Evolutionary conservation across 2,329 filamentous ascomycete genomes (phyloP).

Genomic region (Ascochyta fabae): DNA sequence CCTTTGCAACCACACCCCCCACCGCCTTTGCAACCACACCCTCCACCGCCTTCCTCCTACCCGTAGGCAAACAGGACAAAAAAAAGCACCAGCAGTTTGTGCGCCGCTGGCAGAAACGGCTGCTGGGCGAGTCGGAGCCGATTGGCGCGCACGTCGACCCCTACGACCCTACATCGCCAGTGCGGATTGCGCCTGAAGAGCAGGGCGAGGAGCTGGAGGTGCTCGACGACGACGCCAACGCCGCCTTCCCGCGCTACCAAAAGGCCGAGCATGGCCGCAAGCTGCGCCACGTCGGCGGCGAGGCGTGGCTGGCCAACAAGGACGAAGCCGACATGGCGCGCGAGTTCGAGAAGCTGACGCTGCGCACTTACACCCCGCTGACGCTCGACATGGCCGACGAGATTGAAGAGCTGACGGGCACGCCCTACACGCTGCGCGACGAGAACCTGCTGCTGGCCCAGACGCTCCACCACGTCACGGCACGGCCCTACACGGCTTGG

Average conservation of each 20-base stretch:
- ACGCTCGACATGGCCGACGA: constrained; percentile 39
- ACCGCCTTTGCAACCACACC: constrained; percentile 43
- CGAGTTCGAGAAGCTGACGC: constrained; percentile 46
- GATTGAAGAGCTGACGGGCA: constrained; percentile 41
- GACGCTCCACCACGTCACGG: constrained; percentile 40
- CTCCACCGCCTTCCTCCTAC: constrained; percentile 30
- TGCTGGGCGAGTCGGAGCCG: constrained; percentile 45
- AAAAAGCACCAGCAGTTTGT: constrained; percentile 47
- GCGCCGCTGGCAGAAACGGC: constrained; percentile 45
- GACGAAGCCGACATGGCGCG: constrained; percentile 38
- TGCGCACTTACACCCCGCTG: constrained; percentile 41
- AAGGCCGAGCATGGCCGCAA: constrained; percentile 36
- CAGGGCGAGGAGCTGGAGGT: constrained; percentile 44
- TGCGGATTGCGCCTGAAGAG: constrained; percentile 46
- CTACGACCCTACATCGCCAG: constrained; percentile 45
- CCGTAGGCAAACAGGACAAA: constrained; percentile 40
- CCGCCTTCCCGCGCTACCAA: constrained; percentile 12
- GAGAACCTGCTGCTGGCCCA: constrained; percentile 40
- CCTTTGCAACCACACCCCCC: constrained; percentile 8
- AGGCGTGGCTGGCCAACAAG: constrained; percentile 50
- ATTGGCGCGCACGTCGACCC: constrained; percentile 48
- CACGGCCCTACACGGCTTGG: constrained; percentile 40
- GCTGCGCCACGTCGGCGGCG: constrained; percentile 61
- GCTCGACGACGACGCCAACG: constrained; percentile 32
- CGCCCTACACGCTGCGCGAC: constrained; percentile 37